Evolutionary conservation across 2,329 filamentous ascomycete species (phyloP).

Genomic region (Blumeriella jaapii): DNA sequence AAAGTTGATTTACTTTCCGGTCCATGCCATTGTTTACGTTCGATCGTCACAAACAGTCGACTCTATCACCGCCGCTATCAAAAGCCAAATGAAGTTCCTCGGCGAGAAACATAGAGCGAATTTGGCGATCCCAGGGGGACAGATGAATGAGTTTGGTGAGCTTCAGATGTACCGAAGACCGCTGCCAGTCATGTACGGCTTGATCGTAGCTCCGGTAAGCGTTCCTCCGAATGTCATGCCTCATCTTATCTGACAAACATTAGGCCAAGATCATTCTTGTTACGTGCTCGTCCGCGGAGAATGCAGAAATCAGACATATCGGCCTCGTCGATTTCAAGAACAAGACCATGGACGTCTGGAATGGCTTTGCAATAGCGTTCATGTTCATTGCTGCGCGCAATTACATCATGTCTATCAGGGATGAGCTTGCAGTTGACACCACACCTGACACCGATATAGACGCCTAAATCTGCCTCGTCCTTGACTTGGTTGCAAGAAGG

Average conservation of each 20-base stretch:
- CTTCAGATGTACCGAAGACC: slow-evolving; percentile 16
- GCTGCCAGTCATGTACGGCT: slow-evolving; percentile 27
- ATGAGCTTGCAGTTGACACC: slow-evolving; percentile 20
- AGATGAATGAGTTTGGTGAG: slow-evolving; percentile 14
- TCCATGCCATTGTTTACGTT: slow-evolving; percentile 18
- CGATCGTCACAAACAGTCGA: slow-evolving; percentile 12
- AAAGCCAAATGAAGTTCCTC: slow-evolving; percentile 21
- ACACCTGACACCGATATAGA: slow-evolving; percentile 17
- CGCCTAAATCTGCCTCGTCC: slow-evolving; percentile 4
- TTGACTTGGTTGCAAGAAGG: neutral
- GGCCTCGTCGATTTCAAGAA: slow-evolving; percentile 23
- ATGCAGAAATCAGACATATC: slow-evolving; percentile 21
- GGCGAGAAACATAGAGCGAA: slow-evolving; percentile 20
- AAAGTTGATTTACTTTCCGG: slow-evolving; percentile 23
- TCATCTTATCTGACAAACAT: no score
- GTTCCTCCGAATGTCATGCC: neutral
- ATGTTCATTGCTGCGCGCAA: slow-evolving; percentile 24
- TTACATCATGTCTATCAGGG: slow-evolving; percentile 24
- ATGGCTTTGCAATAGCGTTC: slow-evolving; percentile 27
- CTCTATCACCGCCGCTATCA: slow-evolving; percentile 16
- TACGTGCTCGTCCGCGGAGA: slow-evolving; percentile 24
- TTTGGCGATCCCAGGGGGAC: slow-evolving; percentile 12
- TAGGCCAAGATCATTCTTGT: slow-evolving; percentile 21
- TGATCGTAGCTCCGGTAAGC: slow-evolving; percentile 20
- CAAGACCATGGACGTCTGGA: slow-evolving; percentile 26